Base-by-base conservation (phyloP, 768 basidiomycete species). In the Dacryopinax primogenitus region DNA sequence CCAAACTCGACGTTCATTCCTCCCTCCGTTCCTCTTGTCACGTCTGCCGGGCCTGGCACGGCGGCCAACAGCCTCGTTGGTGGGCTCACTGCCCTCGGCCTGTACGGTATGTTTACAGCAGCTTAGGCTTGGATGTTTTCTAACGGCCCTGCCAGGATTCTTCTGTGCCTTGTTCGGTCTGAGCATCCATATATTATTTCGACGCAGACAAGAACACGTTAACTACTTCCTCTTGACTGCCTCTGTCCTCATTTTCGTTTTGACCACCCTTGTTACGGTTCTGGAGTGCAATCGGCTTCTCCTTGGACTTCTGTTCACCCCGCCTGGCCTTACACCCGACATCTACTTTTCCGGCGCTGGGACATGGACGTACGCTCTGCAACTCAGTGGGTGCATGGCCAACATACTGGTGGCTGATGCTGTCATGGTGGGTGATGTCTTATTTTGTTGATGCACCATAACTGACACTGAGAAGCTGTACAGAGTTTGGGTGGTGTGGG, bases 21-120 rank as follows among this genome's bases (percentile, higher is more conserved):
- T 13, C 4, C 51, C 26, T 6, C 51, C 26, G 7, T 21, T 58
- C 26, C 21, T 2, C 4, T 15, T 7, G 51, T 58, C 21, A 11
- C 51, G 12, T 58, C 51, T 3, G 51, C 51, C 2, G 51, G 51
- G 15, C 51, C 51, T 28, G 51, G 51, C 26, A 58, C 51, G 9
- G 51, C 51, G 15, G 51, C 32, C 13, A 58, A 58, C 32, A 58
- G 26, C 51, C 51, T 58, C 21, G 32, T 58, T 58, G 51, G 51
- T 30, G 51, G 51, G 9, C 26, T 58, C 13, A 58, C 51, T 6
- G 51, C 51, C 11, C 51, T 58, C 21, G 51, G 51, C 30, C 51
- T 58, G 3, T 58, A 58, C 21, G 51, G 51, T 58, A 3, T 4
- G 51, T 30, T 7, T 13, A 13, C 3, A 18, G 21, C 26, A 15